Conservation (phyloP, 2,329 filamentous ascomycete species). For the Aspergillus chevalieri region DNA sequence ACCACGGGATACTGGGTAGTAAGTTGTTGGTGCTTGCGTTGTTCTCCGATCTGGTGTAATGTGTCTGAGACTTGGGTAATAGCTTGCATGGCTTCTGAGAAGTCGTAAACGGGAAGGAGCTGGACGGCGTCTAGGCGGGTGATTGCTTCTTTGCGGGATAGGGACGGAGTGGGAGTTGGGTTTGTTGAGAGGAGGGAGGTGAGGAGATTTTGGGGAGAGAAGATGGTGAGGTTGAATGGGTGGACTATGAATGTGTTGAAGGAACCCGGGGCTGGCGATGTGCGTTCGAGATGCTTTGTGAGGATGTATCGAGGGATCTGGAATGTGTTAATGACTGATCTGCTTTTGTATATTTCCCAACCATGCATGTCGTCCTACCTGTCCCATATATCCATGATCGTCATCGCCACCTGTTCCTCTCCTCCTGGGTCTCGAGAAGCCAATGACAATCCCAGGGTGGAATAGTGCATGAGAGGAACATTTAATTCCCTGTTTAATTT, state of each 20-base stretch:
- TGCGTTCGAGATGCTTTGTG: conserved; percentile 10
- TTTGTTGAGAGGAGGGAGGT: conserved; percentile 16
- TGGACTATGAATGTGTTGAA: conserved; percentile 30
- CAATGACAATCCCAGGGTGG: conserved; percentile 24
- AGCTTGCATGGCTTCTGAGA: conserved; percentile 24
- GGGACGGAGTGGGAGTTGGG: neutral
- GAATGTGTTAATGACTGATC: neutral
- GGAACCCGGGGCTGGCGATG: conserved; percentile 4
- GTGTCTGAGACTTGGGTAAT: conserved; percentile 24
- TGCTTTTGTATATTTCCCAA: neutral
- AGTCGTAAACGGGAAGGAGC: conserved; percentile 27
- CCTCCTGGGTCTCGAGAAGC: conserved; percentile 25
- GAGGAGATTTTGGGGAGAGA: conserved; percentile 27
- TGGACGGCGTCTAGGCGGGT: conserved; percentile 26
- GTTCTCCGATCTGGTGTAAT: conserved; percentile 15
- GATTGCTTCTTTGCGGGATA: conserved; percentile 25
- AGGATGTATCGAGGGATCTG: conserved; percentile 28
- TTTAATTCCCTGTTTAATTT: conserved; percentile 18
- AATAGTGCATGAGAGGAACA: conserved; percentile 14
- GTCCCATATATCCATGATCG: conserved; percentile 20
- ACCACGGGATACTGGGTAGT: conserved; percentile 9
- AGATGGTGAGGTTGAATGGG: conserved; percentile 22
- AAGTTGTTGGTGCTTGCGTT: neutral
- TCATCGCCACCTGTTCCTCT: conserved; percentile 18
- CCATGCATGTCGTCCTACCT: conserved; percentile 16